phyloP scores from a whole-genome alignment of 805 yeast species.

The Allodekkera sacchari region DNA sequence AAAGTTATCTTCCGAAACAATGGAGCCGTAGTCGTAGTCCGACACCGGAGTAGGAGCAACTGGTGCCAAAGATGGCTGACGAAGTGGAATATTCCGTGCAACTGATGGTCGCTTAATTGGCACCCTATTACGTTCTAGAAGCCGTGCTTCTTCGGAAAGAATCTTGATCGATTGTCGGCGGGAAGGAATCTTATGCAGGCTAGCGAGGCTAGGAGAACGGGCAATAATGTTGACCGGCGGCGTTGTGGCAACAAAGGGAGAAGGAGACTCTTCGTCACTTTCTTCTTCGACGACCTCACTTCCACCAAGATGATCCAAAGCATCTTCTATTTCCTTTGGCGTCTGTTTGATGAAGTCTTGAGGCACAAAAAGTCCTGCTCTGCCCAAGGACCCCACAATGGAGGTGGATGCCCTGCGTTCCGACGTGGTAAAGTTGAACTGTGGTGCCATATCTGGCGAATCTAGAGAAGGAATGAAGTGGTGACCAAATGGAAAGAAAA shows the following conservation, averaged over 20 bases:
- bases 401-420: slow-evolving; percentile 41
- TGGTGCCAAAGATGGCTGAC: background rate
- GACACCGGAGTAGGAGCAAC: background rate
- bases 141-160: slow-evolving; percentile 21
- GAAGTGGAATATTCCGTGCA: background rate
- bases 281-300: slow-evolving; percentile 10
- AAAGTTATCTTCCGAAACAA: background rate
- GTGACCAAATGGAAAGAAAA: no score
- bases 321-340: slow-evolving; percentile 16
- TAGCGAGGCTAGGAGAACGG: background rate
- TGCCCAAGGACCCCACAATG: slow-evolving; percentile 42
- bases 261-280: slow-evolving; percentile 1
- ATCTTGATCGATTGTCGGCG: slow-evolving; percentile 5
- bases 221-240: no score
- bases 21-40: slow-evolving; percentile 5
- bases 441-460: slow-evolving; percentile 15
- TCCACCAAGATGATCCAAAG: slow-evolving; percentile 12
- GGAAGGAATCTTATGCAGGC: slow-evolving; percentile 4
- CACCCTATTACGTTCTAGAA: slow-evolving; percentile 19
- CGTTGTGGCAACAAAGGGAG: slow-evolving; percentile 1
- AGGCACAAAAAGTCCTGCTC: slow-evolving; percentile 45
- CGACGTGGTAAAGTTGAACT: slow-evolving; percentile 35
- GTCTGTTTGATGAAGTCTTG: slow-evolving; percentile 32
- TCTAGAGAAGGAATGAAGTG: slow-evolving; percentile 1
- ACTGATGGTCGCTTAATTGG: slow-evolving; percentile 17